Evolutionary conservation across 2,329 filamentous ascomycete genomes (phyloP).

Genomic region (Aspergillus unguis): DNA sequence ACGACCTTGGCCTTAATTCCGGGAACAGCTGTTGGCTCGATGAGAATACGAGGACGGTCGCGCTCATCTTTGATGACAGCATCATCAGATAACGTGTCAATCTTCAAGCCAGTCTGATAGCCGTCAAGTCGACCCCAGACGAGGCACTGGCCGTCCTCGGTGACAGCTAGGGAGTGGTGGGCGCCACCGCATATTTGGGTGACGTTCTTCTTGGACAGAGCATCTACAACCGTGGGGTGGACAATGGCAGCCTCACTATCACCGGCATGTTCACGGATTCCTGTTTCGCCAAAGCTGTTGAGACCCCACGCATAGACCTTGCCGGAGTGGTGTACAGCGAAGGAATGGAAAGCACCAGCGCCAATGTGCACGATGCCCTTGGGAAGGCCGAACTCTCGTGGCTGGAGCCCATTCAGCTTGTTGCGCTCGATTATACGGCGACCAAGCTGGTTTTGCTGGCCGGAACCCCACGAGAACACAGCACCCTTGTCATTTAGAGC

Average conservation of each 20-base stretch:
- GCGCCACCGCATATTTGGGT: conserved; percentile 66
- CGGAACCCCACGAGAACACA: conserved; percentile 63
- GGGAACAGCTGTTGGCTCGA: conserved; percentile 60
- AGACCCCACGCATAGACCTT: conserved; percentile 78
- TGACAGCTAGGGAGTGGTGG: conserved; percentile 68
- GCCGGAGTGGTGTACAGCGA: conserved; percentile 66
- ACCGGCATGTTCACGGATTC: conserved; percentile 60
- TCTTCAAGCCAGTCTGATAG: conserved; percentile 59
- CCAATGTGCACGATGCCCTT: conserved; percentile 60
- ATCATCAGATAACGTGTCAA: conserved; percentile 54
- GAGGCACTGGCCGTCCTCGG: conserved; percentile 53
- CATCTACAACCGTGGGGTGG: conserved; percentile 65
- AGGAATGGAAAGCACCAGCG: conserved; percentile 77
- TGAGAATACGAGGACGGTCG: conserved; percentile 67
- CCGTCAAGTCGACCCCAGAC: conserved; percentile 61
- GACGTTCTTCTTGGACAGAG: conserved; percentile 63
- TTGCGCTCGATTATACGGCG: conserved; percentile 60
- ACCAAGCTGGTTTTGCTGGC: conserved; percentile 67
- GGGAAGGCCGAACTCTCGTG: conserved; percentile 57
- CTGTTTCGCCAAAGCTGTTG: conserved; percentile 83
- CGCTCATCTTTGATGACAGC: conserved; percentile 63
- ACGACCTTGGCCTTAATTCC: conserved; percentile 58
- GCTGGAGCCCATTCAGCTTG: conserved; percentile 53
- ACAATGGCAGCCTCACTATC: conserved; percentile 69
- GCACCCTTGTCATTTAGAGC: conserved; percentile 57